Conservation (phyloP, 2,329 filamentous ascomycete species). For the Diaporthe citrichinensis region DNA sequence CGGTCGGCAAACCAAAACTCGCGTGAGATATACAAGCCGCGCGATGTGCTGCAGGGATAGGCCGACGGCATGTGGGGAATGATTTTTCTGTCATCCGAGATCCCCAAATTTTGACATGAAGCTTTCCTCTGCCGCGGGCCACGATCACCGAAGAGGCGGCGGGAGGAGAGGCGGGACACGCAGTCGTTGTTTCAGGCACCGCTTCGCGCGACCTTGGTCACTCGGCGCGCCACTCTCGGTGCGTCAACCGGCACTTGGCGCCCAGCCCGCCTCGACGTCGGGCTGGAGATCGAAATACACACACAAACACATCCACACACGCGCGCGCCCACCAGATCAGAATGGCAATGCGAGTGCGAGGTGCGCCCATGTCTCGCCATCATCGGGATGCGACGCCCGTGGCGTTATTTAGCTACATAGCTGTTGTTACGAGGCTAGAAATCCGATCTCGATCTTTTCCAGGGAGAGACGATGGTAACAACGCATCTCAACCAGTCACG, state of each 20-base stretch:
- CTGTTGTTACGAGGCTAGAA: conserved; percentile 5
- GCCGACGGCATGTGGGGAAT: conserved; percentile 2
- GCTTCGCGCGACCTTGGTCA: conserved; percentile 5
- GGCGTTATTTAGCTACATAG: background rate
- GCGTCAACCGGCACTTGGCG: conserved; percentile 15
- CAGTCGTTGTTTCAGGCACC: conserved; percentile 27
- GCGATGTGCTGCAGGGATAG: conserved; percentile 18
- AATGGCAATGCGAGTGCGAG: conserved; percentile 14
- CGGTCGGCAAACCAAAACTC: conserved; percentile 14
- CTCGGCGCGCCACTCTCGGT: conserved; percentile 19
- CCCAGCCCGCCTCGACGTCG: background rate
- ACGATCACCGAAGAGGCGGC: background rate
- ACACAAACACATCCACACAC: background rate
- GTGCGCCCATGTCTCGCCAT: background rate
- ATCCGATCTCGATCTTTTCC: conserved; percentile 4
- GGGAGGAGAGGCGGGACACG: background rate
- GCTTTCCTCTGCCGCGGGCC: background rate
- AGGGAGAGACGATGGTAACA: background rate
- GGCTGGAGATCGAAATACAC: background rate
- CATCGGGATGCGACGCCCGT: background rate
- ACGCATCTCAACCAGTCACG: background rate
- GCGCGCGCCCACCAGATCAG: background rate
- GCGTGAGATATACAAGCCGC: conserved; percentile 8
- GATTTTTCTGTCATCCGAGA: background rate
- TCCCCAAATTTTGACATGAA: conserved; percentile 17